These are phyloP conservation scores for Aspergillaceae sp. DNA, from an alignment of 2,329 filamentous ascomycete species.

Conservation along the genomic window DNA sequence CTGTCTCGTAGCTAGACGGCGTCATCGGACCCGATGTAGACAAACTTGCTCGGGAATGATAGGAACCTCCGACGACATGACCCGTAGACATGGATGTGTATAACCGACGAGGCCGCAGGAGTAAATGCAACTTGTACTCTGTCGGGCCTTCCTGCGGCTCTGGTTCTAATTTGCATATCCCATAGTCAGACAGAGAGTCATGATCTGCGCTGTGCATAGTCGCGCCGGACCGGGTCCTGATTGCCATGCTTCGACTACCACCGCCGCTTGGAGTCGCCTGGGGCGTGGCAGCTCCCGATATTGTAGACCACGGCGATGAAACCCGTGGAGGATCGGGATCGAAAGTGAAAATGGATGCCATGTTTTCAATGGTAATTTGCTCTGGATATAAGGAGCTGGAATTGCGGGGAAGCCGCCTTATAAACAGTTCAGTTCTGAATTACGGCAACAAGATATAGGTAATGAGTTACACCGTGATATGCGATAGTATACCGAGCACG, in stretches of 20 bases:
- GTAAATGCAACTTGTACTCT: slow-evolving; percentile 91
- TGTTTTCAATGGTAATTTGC: slow-evolving; percentile 27
- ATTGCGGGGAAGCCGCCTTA: background rate
- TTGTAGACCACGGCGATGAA: slow-evolving; percentile 73
- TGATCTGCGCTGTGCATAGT: slow-evolving; percentile 34
- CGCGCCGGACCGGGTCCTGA: slow-evolving; percentile 22
- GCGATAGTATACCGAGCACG: background rate
- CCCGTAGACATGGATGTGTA: slow-evolving; percentile 66
- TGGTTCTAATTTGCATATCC: slow-evolving; percentile 68
- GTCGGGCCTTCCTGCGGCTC: slow-evolving; percentile 92
- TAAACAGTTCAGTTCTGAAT: background rate
- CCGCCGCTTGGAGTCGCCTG: slow-evolving; percentile 20
- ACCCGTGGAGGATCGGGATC: slow-evolving; percentile 81
- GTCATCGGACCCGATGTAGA: slow-evolving; percentile 11
- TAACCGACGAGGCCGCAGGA: slow-evolving; percentile 67
- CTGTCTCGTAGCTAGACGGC: slow-evolving; percentile 24
- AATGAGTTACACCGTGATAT: slow-evolving; percentile 4
- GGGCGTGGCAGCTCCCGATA: slow-evolving; percentile 41
- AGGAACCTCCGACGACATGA: slow-evolving; percentile 43
- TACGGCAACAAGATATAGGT: background rate
- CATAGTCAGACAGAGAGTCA: slow-evolving; percentile 45
- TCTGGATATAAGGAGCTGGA: background rate
- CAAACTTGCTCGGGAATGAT: slow-evolving; percentile 33
- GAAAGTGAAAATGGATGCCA: slow-evolving; percentile 96
- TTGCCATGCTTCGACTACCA: slow-evolving; percentile 11